Conservation (phyloP, 1,139 yeast species). For the Diutina sp. region DNA sequence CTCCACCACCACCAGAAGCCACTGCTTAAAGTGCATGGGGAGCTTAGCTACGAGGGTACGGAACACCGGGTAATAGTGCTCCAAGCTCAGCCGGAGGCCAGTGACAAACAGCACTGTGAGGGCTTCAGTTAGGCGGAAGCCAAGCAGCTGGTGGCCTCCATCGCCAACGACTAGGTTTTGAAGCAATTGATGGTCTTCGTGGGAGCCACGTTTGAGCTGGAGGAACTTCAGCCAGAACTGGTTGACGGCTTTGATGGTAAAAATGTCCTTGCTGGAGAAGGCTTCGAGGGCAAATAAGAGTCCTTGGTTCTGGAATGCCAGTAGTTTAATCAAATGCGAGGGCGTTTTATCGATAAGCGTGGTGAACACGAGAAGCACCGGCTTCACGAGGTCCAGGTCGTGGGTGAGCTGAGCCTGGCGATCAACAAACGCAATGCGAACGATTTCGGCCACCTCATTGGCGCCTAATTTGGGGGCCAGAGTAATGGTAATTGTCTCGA, state of each 20-base stretch:
- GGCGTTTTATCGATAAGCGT: slow-evolving; percentile 41
- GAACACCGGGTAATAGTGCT: slow-evolving; percentile 41
- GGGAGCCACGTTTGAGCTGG: slow-evolving; percentile 37
- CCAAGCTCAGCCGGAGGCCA: slow-evolving; percentile 52
- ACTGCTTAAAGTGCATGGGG: slow-evolving; percentile 31
- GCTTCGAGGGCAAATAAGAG: slow-evolving; percentile 31
- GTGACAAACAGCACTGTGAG: slow-evolving; percentile 24
- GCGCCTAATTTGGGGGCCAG: slow-evolving; percentile 10
- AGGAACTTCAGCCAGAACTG: slow-evolving; percentile 56
- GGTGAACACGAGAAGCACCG: slow-evolving; percentile 27
- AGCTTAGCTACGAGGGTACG: slow-evolving; percentile 40
- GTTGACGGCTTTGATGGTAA: slow-evolving; percentile 47
- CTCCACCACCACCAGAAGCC: slow-evolving; percentile 27
- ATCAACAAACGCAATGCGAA: slow-evolving; percentile 18
- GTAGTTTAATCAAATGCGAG: slow-evolving; percentile 18
- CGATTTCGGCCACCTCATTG: slow-evolving; percentile 15
- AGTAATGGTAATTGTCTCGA: not conserved
- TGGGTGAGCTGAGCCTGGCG: slow-evolving; percentile 22
- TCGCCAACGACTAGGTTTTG: slow-evolving; percentile 21
- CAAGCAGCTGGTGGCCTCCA: slow-evolving; percentile 23
- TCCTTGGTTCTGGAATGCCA: slow-evolving; percentile 18
- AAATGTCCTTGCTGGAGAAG: slow-evolving; percentile 46
- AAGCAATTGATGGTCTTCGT: slow-evolving; percentile 18
- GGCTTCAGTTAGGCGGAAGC: slow-evolving; percentile 18
- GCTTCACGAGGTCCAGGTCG: slow-evolving; percentile 43